These are phyloP conservation scores for Acmispon strigosus DNA, from an alignment of 306 rosid genomes.

Conservation along the genomic window DNA sequence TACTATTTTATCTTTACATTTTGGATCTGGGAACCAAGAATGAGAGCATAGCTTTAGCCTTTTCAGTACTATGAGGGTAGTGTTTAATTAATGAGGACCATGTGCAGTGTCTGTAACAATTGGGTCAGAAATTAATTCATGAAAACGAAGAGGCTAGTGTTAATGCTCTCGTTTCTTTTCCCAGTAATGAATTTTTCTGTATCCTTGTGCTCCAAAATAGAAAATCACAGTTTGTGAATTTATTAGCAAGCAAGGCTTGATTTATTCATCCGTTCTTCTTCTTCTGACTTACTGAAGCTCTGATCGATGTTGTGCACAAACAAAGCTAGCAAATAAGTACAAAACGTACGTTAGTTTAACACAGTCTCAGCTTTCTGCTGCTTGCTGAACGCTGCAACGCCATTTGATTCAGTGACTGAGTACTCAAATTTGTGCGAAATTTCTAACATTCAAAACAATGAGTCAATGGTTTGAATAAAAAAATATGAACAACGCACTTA, in stretches of 20 bases:
- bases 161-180: slow-evolving; percentile 57
- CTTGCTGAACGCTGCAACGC: neutral
- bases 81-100: no score
- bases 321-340: slow-evolving; percentile 21
- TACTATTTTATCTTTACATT: neutral
- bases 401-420: slow-evolving; percentile 32
- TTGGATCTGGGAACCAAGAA: slow-evolving; percentile 27
- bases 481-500: no score
- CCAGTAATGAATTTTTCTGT: slow-evolving; percentile 15
- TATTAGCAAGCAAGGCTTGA: slow-evolving; percentile 9
- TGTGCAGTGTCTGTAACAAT: neutral
- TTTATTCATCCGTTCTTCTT: slow-evolving; percentile 8
- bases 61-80: slow-evolving; percentile 31
- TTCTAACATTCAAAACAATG: slow-evolving; percentile 7
- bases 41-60: slow-evolving; percentile 76
- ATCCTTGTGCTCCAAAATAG: slow-evolving; percentile 18
- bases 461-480: neutral
- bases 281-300: neutral
- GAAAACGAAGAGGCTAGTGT: slow-evolving; percentile 56
- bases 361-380: neutral
- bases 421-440: slow-evolving; percentile 24
- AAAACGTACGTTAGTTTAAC: slow-evolving; percentile 18
- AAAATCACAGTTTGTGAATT: slow-evolving; percentile 26
- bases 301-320: slow-evolving; percentile 10
- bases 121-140: no score